Conservation (phyloP, 2,329 filamentous ascomycete genomes). For the Gaeumannomyces tritici region DNA sequence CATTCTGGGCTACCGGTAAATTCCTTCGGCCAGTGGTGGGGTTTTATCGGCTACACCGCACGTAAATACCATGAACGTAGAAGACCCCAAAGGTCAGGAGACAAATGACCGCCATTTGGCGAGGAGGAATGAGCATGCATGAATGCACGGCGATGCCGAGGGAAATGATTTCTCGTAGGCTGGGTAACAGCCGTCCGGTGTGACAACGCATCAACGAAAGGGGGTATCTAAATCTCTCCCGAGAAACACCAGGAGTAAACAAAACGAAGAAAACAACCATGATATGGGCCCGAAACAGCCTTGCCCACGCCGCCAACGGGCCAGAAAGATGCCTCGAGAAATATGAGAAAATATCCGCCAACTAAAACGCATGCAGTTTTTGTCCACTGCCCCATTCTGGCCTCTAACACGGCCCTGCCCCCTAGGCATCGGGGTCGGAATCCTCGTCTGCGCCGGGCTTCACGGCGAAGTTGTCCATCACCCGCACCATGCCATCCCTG, state of each 20-base stretch:
- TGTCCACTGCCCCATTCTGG: neutral
- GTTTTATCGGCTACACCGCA: neutral
- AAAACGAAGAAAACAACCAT: neutral
- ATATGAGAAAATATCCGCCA: neutral
- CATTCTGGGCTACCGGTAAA: neutral
- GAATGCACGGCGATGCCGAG: neutral
- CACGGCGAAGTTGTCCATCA: neutral
- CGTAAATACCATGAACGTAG: neutral
- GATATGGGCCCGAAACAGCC: neutral
- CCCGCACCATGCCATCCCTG: constrained; percentile 13
- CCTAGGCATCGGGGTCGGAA: constrained; percentile 1
- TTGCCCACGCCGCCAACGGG: neutral
- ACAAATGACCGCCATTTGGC: neutral
- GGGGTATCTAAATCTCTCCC: neutral
- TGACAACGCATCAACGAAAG: neutral
- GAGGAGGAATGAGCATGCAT: neutral
- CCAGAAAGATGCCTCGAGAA: neutral
- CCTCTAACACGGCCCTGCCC: neutral
- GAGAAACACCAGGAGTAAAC: no score
- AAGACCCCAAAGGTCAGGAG: neutral
- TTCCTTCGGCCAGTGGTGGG: neutral
- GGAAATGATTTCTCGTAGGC: neutral
- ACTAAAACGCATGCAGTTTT: neutral
- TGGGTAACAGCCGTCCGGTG: neutral
- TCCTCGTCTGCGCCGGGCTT: neutral